Evolutionary conservation across 345 rosid species (phyloP), one percentile per base, ranked within the genome.

Genomic region (Rubroshorea leprosula): DNA sequence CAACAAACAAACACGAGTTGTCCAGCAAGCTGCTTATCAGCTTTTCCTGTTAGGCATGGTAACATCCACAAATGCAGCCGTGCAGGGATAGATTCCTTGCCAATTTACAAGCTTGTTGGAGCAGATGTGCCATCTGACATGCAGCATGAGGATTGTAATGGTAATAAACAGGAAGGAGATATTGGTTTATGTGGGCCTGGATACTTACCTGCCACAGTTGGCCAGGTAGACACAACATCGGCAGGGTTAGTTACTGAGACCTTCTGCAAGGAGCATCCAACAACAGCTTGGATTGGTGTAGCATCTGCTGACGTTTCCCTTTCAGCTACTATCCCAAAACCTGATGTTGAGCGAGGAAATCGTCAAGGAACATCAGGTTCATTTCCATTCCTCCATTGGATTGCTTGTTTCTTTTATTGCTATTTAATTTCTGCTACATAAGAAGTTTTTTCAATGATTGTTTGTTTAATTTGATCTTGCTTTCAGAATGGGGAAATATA

Each of bases 211-310:
- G 53, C 66, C 39, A 35, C 7, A 35, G 68, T 58, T 38, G 58
- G 49, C 54, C 52, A 58, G 55, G 69, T 45, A 35, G 41, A 13
- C 12, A 13, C 41, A 53, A 77, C 65, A 56, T 49, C 75, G 9
- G 53, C 48, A 58, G 60, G 53, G 52, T 49, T 78, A 51, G 59
- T 72, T 70, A 74, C 74, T 74, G 57, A 76, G 75, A 77, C 83
- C 51, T 64, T 83, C 60, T 65, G 59, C 59, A 81, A 72, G 78
- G 82, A 82, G 68, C 79, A 77, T 6, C 85, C 82, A 5, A 41
- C 61, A 24, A 57, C 71, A 16, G 78, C 75, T 61, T 63, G 60
- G 75, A 55, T 63, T 50, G 69, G 63, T 68, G 71, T 57, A 68
- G 64, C 67, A 58, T 61, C 67, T 58, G 76, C 72, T 49, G 66